Evolutionary conservation across 768 basidiomycete species (phyloP), one percentile per base, ranked within the genome.

Genomic region (Clavulina sp.): DNA sequence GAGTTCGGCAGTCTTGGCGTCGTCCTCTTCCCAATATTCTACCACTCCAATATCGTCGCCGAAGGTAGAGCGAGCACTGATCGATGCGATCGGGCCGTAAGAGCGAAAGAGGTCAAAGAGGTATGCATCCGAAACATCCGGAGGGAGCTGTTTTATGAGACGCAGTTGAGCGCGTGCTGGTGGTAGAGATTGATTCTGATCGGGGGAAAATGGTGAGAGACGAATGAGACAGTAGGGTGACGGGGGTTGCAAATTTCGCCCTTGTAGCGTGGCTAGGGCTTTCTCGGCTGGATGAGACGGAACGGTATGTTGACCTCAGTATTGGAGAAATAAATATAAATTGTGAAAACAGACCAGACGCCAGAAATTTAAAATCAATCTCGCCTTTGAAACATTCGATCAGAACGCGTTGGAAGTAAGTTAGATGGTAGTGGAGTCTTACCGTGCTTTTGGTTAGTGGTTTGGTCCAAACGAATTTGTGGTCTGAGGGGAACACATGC

Each of bases 11-110:
- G 72, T 67, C 24, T 76, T 73, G 4, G 84, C 86, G 60, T 89
- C 85, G 33, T 84, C 82, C 63, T 89, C 87, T 52, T 80, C 75
- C 83, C 84, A 88, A 63, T 83, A 89, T 63, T 89, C 84, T 38
- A 88, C 72, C 49, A 84, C 73, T 47, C 77, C 86, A 0, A 77
- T 81, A 64, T 85, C 84, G 36, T 75, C 71, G 21, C 82, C 84
- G 60, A 84, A 80, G 41, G 79, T 78, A 13, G 82, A 78, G 49
- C 80, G 81, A 4, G 77, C 57, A 56, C 78, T 78, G 21, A 73
- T 80, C 3, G 84, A 83, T 31, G 84, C 81, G 49, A 92, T 73
- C 21, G 86, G 83, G 53, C 89, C 88, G 58, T 72, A 91, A 0
- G 80, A 78, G 24, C 86, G 73, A 67, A 88, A 89, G 41, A 89